Percentiles rank a stretch among this genome's conserved stretches.
Conservation (phyloP, 345 rosid species). For the Cardamine occulta region DNA sequence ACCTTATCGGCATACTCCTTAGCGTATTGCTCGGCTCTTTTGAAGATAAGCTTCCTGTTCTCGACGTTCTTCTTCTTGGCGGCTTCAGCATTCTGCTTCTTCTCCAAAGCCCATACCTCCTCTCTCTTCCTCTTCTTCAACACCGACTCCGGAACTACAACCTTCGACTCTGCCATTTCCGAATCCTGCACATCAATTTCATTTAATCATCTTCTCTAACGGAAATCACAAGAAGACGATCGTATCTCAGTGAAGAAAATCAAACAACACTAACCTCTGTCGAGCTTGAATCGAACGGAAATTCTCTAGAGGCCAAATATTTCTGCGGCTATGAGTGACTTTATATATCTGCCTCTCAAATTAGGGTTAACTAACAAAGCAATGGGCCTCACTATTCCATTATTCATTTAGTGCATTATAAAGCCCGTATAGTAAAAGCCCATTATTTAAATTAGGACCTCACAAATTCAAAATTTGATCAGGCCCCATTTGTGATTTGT, state of each 20-base stretch:
- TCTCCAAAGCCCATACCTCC: slow-evolving; percentile 64
- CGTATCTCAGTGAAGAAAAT: not conserved
- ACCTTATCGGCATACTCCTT: slow-evolving; percentile 68
- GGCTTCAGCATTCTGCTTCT: slow-evolving; percentile 51
- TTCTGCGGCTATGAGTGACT: slow-evolving; percentile 4
- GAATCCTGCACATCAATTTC: slow-evolving; percentile 24
- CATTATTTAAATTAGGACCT: not conserved
- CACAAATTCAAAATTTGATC: too few relatives aligned
- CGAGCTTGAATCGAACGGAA: slow-evolving; percentile 29
- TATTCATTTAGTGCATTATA: not conserved
- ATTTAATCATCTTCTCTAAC: not conserved
- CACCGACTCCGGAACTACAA: slow-evolving; percentile 74
- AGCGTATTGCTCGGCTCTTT: slow-evolving; percentile 62
- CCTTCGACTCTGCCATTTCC: slow-evolving; percentile 42
- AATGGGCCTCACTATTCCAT: slow-evolving; percentile 20
- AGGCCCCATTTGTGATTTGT: too few relatives aligned
- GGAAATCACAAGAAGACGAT: not conserved
- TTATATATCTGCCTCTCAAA: slow-evolving; percentile 24
- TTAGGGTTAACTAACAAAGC: slow-evolving; percentile 13
- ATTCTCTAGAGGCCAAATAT: slow-evolving; percentile 10
- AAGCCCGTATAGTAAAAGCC: not conserved
- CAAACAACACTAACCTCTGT: not conserved
- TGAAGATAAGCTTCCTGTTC: slow-evolving; percentile 61
- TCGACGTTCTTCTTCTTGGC: slow-evolving; percentile 59
- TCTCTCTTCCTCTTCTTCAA: slow-evolving; percentile 84